Conservation (phyloP, 1,284 basidiomycete species). For the Fomitopsis palustris region DNA sequence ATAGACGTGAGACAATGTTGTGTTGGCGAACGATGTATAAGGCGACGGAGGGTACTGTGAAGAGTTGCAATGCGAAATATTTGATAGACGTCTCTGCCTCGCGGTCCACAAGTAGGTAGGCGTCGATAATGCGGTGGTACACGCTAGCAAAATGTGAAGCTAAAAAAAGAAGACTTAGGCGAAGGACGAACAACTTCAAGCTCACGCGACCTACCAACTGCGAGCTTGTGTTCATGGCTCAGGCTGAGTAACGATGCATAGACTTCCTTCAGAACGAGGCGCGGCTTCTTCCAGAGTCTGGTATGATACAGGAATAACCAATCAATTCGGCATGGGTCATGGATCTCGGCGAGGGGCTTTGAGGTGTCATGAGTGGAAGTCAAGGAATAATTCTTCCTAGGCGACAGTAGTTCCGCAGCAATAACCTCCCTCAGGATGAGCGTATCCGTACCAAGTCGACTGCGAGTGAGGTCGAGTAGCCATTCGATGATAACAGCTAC, state of each 20-base stretch:
- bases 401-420: constrained; percentile 65
- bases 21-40: constrained; percentile 75
- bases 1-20: constrained; percentile 71
- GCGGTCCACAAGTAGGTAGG: constrained; percentile 87
- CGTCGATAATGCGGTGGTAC: constrained; percentile 85
- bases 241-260: constrained; percentile 77
- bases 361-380: constrained; percentile 31
- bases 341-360: constrained; percentile 46
- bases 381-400: constrained; percentile 37
- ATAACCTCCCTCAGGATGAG: constrained; percentile 72
- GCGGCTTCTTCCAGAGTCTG: constrained; percentile 80
- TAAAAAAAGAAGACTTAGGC: constrained; percentile 26
- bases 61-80: constrained; percentile 87
- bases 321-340: constrained; percentile 62
- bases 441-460: constrained; percentile 63
- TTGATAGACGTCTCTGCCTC: constrained; percentile 93
- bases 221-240: constrained; percentile 73
- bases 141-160: constrained; percentile 82
- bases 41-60: constrained; percentile 85
- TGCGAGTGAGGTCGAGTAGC: constrained; percentile 79
- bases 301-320: constrained; percentile 78
- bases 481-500: constrained; percentile 82
- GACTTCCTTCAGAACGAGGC: constrained; percentile 78
- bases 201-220: constrained; percentile 52
- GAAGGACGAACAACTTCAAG: constrained; percentile 10